A percentile compares a stretch with the other conserved stretches of the same genome.
Evolutionary conservation across 2,329 filamentous ascomycete species (phyloP).

Genomic region (Nannizziopsis arthrosporioides): DNA sequence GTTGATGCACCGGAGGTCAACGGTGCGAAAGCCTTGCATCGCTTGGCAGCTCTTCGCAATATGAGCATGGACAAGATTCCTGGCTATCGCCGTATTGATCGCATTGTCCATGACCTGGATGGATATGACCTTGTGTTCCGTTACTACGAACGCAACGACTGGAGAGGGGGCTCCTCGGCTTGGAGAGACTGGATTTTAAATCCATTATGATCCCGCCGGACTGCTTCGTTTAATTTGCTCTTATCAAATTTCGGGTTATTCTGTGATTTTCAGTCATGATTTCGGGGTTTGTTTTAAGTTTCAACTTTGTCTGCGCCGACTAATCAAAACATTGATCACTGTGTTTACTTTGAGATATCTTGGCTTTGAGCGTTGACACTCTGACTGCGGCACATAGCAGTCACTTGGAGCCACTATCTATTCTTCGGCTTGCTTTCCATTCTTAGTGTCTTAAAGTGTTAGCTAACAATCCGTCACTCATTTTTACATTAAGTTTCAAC

Average conservation of each 20-base stretch:
- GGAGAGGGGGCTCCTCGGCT: constrained; percentile 53
- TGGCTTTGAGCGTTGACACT: too few relatives aligned
- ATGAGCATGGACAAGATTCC: constrained; percentile 62
- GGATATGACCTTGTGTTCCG: constrained; percentile 95
- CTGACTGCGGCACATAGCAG: too few relatives aligned
- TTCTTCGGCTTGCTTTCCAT: too few relatives aligned
- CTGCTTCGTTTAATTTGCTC: not conserved
- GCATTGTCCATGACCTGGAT: constrained; percentile 93
- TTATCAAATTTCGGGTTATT: not conserved
- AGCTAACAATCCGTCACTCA: too few relatives aligned
- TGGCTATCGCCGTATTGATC: constrained; percentile 81
- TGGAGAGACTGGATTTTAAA: constrained; percentile 38
- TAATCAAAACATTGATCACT: too few relatives aligned
- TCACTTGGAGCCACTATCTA: too few relatives aligned
- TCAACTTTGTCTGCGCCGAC: not conserved
- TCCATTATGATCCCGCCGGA: not conserved
- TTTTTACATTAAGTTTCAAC: too few relatives aligned
- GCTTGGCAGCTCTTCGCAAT: constrained; percentile 34
- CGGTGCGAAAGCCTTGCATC: constrained; percentile 31
- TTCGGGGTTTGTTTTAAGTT: not conserved
- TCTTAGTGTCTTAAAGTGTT: too few relatives aligned
- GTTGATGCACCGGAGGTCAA: constrained; percentile 26
- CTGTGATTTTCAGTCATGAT: not conserved
- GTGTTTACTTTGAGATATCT: too few relatives aligned
- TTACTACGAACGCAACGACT: constrained; percentile 88